Conservation (phyloP, 495 filamentous ascomycete species). For the Hypoxylon trugodes region DNA sequence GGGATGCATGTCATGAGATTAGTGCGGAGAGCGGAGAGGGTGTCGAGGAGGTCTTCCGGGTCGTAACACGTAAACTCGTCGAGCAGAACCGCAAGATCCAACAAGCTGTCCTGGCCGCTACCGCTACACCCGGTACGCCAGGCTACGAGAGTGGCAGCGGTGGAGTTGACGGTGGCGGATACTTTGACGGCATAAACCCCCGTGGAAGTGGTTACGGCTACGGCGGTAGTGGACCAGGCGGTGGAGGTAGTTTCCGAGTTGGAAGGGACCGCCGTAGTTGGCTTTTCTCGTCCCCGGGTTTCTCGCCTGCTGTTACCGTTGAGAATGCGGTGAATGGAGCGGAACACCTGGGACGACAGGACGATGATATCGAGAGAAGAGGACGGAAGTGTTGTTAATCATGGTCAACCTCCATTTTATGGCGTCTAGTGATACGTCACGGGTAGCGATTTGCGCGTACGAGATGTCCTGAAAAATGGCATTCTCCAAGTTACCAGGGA, state of each 20-base stretch:
- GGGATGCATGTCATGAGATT: conserved; percentile 98
- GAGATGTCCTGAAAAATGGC: no score
- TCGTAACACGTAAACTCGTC: conserved; percentile 92
- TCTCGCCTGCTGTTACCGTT: conserved; percentile 61
- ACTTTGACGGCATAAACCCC: conserved; percentile 56
- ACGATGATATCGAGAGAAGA: conserved; percentile 41
- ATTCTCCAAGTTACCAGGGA: no score
- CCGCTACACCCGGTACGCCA: conserved; percentile 50
- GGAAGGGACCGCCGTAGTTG: conserved; percentile 70
- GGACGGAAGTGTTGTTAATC: conserved; percentile 60
- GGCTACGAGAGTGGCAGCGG: conserved; percentile 32
- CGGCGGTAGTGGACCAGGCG: no score
- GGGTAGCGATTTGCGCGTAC: no score
- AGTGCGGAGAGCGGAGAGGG: conserved; percentile 94
- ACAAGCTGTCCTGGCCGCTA: conserved; percentile 58
- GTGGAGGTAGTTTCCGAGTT: conserved; percentile 71
- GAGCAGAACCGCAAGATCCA: conserved; percentile 83
- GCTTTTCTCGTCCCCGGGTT: conserved; percentile 62
- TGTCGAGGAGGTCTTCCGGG: conserved; percentile 95
- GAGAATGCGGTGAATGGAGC: conserved; percentile 46
- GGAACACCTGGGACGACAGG: conserved; percentile 42
- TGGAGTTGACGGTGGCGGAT: conserved; percentile 24
- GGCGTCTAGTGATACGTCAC: no score
- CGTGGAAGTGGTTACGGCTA: no score
- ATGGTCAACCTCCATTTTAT: no score